phyloP scores from a whole-genome alignment of 2,329 filamentous ascomycete species.

The Hypoxylon sp. region DNA sequence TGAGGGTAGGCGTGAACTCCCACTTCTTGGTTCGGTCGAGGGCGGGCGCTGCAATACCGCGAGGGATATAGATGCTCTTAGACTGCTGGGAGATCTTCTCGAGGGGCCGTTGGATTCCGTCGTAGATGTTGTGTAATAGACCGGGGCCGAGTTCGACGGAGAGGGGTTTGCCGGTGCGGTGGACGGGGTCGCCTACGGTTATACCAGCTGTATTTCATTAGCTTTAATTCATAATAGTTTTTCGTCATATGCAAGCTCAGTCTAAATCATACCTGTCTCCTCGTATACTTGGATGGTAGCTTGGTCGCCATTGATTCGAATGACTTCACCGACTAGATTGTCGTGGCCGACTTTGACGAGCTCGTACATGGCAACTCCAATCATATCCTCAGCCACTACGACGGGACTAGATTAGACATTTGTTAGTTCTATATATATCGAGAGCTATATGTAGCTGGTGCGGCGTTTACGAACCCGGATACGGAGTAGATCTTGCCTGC shows the following conservation, averaged over 20 bases:
- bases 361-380: slow-evolving; percentile 99
- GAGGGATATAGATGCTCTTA: slow-evolving; percentile 96
- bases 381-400: slow-evolving; percentile 97
- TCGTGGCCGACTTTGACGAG: slow-evolving; percentile 94
- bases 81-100: slow-evolving; percentile 83
- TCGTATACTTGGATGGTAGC: slow-evolving; percentile 99
- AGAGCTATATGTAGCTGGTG: slow-evolving; percentile 23
- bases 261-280: slow-evolving; percentile 83
- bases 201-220: slow-evolving; percentile 79
- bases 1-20: slow-evolving; percentile 92
- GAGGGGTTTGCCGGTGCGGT: slow-evolving; percentile 91
- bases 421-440: slow-evolving; percentile 53
- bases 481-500: slow-evolving; percentile 74
- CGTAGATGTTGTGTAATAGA: slow-evolving; percentile 99
- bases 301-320: slow-evolving; percentile 95
- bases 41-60: slow-evolving; percentile 89
- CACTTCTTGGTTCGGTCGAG: slow-evolving; percentile 94
- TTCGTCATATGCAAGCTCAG: slow-evolving; percentile 18
- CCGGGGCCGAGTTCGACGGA: slow-evolving; percentile 98
- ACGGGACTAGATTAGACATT: slow-evolving; percentile 75
- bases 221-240: slow-evolving; percentile 13
- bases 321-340: slow-evolving; percentile 94
- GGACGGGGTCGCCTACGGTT: slow-evolving; percentile 93
- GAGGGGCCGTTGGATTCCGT: slow-evolving; percentile 97
- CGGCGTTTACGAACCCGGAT: slow-evolving; percentile 68